Evolutionary conservation across 192 early-diverging fungal species (phyloP).

Genomic region (Gorgonomyces haynaldii): DNA sequence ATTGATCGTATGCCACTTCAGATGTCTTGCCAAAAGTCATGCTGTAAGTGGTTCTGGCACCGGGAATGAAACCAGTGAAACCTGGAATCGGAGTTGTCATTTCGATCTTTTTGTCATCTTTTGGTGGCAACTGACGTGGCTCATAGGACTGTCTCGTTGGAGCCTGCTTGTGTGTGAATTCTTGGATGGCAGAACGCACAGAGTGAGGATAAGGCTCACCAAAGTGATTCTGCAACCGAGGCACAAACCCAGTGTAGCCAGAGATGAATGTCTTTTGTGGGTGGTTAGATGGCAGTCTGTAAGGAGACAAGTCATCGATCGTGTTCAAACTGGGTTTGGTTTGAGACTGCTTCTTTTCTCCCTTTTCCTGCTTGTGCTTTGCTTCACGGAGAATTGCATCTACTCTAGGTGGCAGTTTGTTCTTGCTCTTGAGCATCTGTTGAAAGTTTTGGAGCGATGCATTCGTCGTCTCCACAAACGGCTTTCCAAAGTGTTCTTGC

Average conservation of each 20-base stretch:
- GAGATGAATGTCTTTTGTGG: conserved; percentile 43
- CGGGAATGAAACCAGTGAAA: conserved; percentile 46
- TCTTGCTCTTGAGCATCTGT: conserved; percentile 32
- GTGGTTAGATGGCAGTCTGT: conserved; percentile 33
- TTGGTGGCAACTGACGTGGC: conserved; percentile 1
- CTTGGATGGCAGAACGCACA: conserved; percentile 41
- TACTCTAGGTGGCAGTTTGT: conserved; percentile 30
- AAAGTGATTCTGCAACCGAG: conserved; percentile 46
- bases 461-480: conserved; percentile 44
- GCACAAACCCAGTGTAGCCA: conserved; percentile 49
- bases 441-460: conserved; percentile 35
- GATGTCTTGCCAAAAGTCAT: conserved; percentile 38
- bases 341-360: background rate
- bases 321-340: background rate
- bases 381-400: conserved; percentile 23
- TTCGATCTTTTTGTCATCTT: conserved; percentile 11
- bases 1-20: conserved; percentile 38
- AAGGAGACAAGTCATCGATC: conserved; percentile 38
- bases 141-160: conserved; percentile 17
- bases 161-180: conserved; percentile 26
- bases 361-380: conserved; percentile 7
- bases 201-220: conserved; percentile 44
- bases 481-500: conserved; percentile 42
- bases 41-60: conserved; percentile 28
- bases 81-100: conserved; percentile 35